phyloP scores from a whole-genome alignment of 2,329 filamentous ascomycete species.

The Fusarium pseudoanthophilum region DNA sequence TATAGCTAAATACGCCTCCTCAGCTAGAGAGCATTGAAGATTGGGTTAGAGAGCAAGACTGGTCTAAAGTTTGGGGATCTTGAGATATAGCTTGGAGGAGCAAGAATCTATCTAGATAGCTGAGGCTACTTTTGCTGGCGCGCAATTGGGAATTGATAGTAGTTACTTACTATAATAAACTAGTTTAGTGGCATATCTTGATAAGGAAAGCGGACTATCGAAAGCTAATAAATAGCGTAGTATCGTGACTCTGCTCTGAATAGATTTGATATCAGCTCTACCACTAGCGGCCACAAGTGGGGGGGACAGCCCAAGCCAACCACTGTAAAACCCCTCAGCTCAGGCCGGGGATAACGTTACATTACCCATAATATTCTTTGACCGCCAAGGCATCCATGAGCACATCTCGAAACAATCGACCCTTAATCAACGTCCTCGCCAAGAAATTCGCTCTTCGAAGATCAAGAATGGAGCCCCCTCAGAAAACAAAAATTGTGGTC shows the following conservation, averaged over 20 bases:
- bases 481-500: conserved; percentile 34
- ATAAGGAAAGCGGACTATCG: not conserved
- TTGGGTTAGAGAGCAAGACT: conserved; percentile 1
- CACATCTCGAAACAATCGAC: not conserved
- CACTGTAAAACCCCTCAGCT: not conserved
- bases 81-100: not conserved
- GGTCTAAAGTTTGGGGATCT: not conserved
- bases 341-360: not conserved
- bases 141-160: not conserved
- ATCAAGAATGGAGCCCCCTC: not conserved
- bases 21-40: not conserved
- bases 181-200: not conserved
- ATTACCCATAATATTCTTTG: not conserved
- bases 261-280: not conserved
- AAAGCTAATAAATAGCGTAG: not conserved
- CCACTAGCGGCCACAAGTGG: not conserved
- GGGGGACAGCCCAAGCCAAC: not conserved
- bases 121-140: not conserved
- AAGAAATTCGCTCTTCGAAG: not conserved
- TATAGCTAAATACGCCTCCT: not conserved
- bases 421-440: not conserved
- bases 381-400: not conserved
- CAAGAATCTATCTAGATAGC: not conserved
- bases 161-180: too few species aligned
- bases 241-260: not conserved